Evolutionary conservation across 2,329 filamentous ascomycete species (phyloP).

Genomic region (Talaromyces sp.): DNA sequence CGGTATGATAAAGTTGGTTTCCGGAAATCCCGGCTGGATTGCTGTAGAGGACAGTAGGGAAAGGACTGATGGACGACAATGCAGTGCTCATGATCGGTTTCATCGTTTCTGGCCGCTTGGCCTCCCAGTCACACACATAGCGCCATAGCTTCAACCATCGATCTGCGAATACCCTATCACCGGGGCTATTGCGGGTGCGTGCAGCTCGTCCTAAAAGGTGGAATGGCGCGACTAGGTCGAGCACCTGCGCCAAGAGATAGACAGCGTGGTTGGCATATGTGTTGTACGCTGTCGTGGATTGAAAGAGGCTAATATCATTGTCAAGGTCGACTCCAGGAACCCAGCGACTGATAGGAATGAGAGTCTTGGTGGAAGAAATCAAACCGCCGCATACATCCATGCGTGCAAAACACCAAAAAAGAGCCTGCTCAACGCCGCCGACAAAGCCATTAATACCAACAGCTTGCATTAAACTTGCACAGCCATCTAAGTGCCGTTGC

Average conservation of each 20-base stretch:
- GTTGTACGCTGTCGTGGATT: conserved; percentile 31
- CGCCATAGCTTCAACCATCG: conserved; percentile 49
- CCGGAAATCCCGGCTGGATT: conserved; percentile 54
- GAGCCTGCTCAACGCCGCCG: conserved; percentile 48
- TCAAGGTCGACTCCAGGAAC: not conserved
- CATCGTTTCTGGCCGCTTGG: conserved; percentile 43
- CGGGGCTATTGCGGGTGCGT: conserved; percentile 45
- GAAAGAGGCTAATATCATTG: not conserved
- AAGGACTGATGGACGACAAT: conserved; percentile 28
- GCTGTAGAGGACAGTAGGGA: conserved; percentile 50
- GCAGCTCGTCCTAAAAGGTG: not conserved
- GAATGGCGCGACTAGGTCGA: conserved; percentile 35
- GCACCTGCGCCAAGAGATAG: conserved; percentile 50
- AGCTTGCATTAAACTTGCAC: conserved; percentile 49
- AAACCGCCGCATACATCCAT: conserved; percentile 55
- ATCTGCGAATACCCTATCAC: conserved; percentile 35
- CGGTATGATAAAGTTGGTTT: conserved; percentile 55
- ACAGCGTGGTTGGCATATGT: conserved; percentile 58
- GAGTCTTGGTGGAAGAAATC: conserved; percentile 48
- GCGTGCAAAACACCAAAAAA: conserved; percentile 56
- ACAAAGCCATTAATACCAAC: conserved; percentile 48
- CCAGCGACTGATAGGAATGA: conserved; percentile 27
- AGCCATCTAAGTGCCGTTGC: conserved; percentile 53
- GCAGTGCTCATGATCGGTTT: conserved; percentile 22
- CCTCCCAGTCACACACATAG: conserved; percentile 46